phyloP scores from a whole-genome alignment of 2,329 filamentous ascomycete genomes.

The Aspergillus eucalypticola region DNA sequence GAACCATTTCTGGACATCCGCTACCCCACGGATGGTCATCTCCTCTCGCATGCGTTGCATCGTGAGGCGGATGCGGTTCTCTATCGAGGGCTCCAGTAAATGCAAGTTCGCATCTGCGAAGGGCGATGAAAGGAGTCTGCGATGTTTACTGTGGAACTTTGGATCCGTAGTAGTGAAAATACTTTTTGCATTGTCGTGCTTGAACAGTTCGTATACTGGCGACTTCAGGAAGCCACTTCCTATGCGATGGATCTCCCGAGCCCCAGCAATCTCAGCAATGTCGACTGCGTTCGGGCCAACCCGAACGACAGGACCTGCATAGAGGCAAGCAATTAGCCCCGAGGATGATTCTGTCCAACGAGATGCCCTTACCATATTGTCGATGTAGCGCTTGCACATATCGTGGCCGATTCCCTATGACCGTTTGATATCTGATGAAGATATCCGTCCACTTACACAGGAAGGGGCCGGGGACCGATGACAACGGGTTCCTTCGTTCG shows the following conservation, averaged over 20 bases:
- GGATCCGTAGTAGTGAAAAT: slow-evolving; percentile 47
- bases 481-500: not conserved
- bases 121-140: slow-evolving; percentile 39
- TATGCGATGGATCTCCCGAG: slow-evolving; percentile 37
- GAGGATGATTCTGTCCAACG: not conserved
- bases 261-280: slow-evolving; percentile 42
- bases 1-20: slow-evolving; percentile 57
- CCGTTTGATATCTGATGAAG: slow-evolving; percentile 9
- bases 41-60: slow-evolving; percentile 51
- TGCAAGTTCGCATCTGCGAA: slow-evolving; percentile 47
- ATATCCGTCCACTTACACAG: slow-evolving; percentile 15
- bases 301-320: slow-evolving; percentile 35
- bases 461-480: slow-evolving; percentile 12
- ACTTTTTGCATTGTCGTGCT: slow-evolving; percentile 22
- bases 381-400: slow-evolving; percentile 20
- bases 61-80: slow-evolving; percentile 42
- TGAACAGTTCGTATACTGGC: slow-evolving; percentile 32
- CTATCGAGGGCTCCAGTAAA: slow-evolving; percentile 34
- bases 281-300: slow-evolving; percentile 27
- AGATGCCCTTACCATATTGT: slow-evolving; percentile 13
- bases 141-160: slow-evolving; percentile 32
- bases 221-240: slow-evolving; percentile 38
- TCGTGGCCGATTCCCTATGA: slow-evolving; percentile 10
- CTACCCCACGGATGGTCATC: slow-evolving; percentile 36
- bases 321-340: not conserved